Conservation (phyloP, 768 basidiomycete genomes). For the Saitozyma podzolica region DNA sequence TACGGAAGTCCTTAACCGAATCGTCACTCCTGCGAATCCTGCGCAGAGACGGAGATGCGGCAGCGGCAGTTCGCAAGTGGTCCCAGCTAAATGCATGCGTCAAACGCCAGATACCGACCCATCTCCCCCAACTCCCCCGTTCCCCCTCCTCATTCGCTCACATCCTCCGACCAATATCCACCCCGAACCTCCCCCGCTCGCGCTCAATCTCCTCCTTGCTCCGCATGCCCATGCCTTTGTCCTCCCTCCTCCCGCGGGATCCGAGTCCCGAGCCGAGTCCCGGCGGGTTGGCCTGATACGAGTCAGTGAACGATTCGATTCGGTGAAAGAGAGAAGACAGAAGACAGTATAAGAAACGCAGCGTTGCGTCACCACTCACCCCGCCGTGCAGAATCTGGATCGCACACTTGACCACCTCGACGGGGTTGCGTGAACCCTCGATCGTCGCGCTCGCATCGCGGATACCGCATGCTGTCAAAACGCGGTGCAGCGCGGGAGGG, state of each 20-base stretch:
- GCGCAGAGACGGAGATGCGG: too few relatives aligned
- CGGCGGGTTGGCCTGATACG: constrained; percentile 38
- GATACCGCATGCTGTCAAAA: constrained; percentile 90
- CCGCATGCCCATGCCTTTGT: constrained; percentile 73
- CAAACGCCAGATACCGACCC: neutral
- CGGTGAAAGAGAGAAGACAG: neutral
- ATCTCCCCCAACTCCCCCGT: neutral
- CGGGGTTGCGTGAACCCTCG: constrained; percentile 83
- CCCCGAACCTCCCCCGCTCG: constrained; percentile 75
- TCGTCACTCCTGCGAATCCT: neutral
- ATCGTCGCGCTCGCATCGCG: constrained; percentile 94
- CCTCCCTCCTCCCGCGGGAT: constrained; percentile 66
- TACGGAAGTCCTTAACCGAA: neutral
- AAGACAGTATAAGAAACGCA: constrained; percentile 50
- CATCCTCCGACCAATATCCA: constrained; percentile 56
- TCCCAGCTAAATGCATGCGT: too few relatives aligned
- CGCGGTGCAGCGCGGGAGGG: constrained; percentile 79
- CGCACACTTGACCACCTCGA: constrained; percentile 81
- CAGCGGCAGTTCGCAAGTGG: too few relatives aligned
- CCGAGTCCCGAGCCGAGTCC: constrained; percentile 70
- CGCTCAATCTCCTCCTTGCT: constrained; percentile 71
- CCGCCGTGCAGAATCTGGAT: constrained; percentile 83
- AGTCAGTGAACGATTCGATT: neutral
- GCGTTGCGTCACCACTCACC: constrained; percentile 56
- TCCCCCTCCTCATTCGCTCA: constrained; percentile 8